Conservation (phyloP, 78 protist genomes). For the Dictyostelium firmibasis region DNA sequence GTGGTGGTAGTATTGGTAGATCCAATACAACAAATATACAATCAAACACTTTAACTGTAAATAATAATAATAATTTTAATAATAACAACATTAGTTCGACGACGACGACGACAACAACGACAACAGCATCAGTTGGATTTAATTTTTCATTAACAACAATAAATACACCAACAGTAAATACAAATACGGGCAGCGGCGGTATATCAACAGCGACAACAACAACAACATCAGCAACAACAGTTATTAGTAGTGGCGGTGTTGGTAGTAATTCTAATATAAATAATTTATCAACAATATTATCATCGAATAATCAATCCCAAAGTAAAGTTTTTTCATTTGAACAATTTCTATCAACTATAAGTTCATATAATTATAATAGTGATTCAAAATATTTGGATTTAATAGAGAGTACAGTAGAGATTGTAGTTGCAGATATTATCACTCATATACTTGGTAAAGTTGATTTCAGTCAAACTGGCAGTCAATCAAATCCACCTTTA, state of each 20-base stretch:
- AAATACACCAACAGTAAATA: neutral
- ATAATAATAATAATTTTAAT: neutral
- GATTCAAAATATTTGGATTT: slow-evolving; percentile 50
- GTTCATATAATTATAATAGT: neutral
- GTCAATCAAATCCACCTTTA: neutral
- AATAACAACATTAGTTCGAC: neutral
- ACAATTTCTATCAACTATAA: slow-evolving; percentile 12
- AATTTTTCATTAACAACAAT: slow-evolving; percentile 10
- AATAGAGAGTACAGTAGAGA: slow-evolving; percentile 51
- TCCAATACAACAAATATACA: neutral
- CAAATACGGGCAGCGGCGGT: neutral
- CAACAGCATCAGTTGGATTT: neutral
- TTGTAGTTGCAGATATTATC: slow-evolving; percentile 68
- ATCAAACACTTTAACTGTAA: neutral
- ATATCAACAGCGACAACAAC: neutral
- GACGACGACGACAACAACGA: neutral
- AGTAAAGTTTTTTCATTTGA: slow-evolving; percentile 51
- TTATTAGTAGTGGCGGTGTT: neutral
- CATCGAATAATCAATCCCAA: slow-evolving; percentile 1
- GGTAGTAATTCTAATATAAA: neutral
- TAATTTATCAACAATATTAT: neutral
- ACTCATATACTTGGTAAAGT: slow-evolving; percentile 63
- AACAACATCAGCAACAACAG: neutral
- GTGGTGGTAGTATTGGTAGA: slow-evolving; percentile 45
- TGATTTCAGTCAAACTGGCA: neutral